A percentile compares a stretch with the other conserved stretches of the same genome.
Evolutionary conservation across 1,139 yeast genomes (phyloP).

Genomic region (Suzukiozyma palmioleophila): DNA sequence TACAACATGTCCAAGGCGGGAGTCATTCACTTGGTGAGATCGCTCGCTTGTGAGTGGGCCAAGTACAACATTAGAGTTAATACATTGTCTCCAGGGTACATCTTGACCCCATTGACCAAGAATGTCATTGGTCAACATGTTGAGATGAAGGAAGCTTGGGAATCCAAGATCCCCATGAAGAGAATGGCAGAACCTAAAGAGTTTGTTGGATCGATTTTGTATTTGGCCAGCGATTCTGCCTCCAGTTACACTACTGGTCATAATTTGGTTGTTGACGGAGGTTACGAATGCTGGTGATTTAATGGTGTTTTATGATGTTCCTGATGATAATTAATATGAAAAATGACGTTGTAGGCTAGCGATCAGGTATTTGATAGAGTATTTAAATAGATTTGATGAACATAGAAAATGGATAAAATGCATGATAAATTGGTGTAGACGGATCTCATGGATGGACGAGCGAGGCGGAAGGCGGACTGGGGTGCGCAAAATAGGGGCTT

Average conservation of each 20-base stretch:
- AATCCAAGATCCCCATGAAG: conserved; percentile 44
- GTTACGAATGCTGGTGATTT: conserved; percentile 37
- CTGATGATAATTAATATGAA: too few species aligned
- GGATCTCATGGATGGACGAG: too few species aligned
- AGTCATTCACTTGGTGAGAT: conserved; percentile 44
- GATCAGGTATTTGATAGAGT: not conserved
- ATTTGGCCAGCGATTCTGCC: conserved; percentile 44
- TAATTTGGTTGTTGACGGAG: conserved; percentile 49
- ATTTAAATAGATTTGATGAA: not conserved
- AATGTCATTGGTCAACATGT: conserved; percentile 42
- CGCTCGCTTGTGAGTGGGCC: conserved; percentile 52
- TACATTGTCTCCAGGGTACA: conserved; percentile 46
- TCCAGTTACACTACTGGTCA: conserved; percentile 48
- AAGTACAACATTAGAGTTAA: conserved; percentile 46
- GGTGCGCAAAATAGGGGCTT: too few species aligned
- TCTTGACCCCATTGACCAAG: conserved; percentile 46
- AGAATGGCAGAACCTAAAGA: conserved; percentile 52
- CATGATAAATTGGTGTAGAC: too few species aligned
- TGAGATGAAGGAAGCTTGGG: conserved; percentile 49
- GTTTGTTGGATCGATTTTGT: conserved; percentile 43
- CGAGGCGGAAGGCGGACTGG: too few species aligned
- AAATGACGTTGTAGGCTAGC: too few species aligned
- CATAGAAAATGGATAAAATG: not conserved
- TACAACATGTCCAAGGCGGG: conserved; percentile 52
- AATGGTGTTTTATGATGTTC: too few species aligned